Percentiles rank a stretch among this genome's conserved stretches.
These are phyloP conservation scores for Cutaneotrichosporon sp. DNA, from an alignment of 1,284 basidiomycete species.

Conservation along the genomic window DNA sequence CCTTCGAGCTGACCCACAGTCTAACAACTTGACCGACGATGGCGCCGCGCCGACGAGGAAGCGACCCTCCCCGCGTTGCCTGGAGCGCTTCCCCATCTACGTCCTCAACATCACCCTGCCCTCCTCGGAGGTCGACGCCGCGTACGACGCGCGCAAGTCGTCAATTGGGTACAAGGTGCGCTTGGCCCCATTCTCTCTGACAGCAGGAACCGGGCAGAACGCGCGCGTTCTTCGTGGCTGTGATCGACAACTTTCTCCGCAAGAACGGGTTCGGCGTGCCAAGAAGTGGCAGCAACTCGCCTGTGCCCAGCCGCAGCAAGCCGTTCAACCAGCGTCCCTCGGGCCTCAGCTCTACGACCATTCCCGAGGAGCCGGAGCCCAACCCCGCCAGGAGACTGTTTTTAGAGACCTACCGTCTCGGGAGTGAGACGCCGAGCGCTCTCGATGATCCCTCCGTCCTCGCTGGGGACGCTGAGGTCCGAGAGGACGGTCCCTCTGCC, in stretches of 20 bases:
- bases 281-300: background rate
- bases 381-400: background rate
- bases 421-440: background rate
- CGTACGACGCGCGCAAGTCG: conserved; percentile 72
- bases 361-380: background rate
- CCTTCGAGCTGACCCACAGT: conserved; percentile 13
- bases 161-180: conserved; percentile 68
- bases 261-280: conserved; percentile 62
- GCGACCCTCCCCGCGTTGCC: conserved; percentile 68
- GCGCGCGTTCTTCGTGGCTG: conserved; percentile 60
- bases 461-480: background rate
- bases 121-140: conserved; percentile 68
- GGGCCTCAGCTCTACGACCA: background rate
- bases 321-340: background rate
- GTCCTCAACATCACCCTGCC: conserved; percentile 73
- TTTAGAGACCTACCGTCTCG: background rate
- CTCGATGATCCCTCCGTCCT: background rate
- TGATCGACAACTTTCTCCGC: conserved; percentile 66
- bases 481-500: background rate
- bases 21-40: conserved; percentile 49
- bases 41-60: background rate
- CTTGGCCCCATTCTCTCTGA: conserved; percentile 6
- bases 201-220: conserved; percentile 62
- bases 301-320: background rate
- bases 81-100: conserved; percentile 75